A percentile compares a stretch with the other conserved stretches of the same genome.
These are phyloP conservation scores for Starmerella cellae DNA, from an alignment of 805 yeast genomes.

Conservation along the genomic window DNA sequence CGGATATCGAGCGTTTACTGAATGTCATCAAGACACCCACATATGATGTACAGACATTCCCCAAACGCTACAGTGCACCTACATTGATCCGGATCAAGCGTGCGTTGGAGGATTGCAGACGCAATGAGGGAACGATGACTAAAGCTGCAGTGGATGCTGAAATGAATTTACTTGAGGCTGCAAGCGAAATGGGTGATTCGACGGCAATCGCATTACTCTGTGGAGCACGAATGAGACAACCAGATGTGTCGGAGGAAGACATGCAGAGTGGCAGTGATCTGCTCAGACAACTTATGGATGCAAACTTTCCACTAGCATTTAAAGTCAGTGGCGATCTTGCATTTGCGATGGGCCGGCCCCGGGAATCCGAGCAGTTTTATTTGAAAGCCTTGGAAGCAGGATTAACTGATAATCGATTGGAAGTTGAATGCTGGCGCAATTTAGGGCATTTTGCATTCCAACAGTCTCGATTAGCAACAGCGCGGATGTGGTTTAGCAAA, in stretches of 20 bases:
- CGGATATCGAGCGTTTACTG: slow-evolving; percentile 9
- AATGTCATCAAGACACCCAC: slow-evolving; percentile 5
- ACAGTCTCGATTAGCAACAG: slow-evolving; percentile 36
- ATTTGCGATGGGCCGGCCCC: slow-evolving; percentile 32
- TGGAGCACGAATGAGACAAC: slow-evolving; percentile 43
- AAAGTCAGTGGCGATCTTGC: slow-evolving; percentile 73
- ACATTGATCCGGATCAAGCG: slow-evolving; percentile 59
- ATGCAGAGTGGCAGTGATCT: slow-evolving; percentile 48
- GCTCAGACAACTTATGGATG: slow-evolving; percentile 41
- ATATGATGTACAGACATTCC: slow-evolving; percentile 24
- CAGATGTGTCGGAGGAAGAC: slow-evolving; percentile 38
- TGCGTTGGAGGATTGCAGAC: slow-evolving; percentile 49
- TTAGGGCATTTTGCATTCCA: slow-evolving; percentile 47
- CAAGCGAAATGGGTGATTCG: slow-evolving; percentile 71
- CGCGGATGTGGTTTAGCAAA: slow-evolving; percentile 47
- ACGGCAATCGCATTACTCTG: slow-evolving; percentile 69
- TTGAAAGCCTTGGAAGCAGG: slow-evolving; percentile 38
- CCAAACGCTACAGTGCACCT: slow-evolving; percentile 37
- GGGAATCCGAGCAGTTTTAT: slow-evolving; percentile 50
- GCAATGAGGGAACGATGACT: slow-evolving; percentile 46
- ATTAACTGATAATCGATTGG: slow-evolving; percentile 36
- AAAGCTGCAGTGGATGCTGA: slow-evolving; percentile 48
- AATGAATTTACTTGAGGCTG: slow-evolving; percentile 58
- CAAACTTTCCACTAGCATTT: slow-evolving; percentile 59
- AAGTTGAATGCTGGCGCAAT: slow-evolving; percentile 61